Conservation (phyloP, 306 rosid species). For the Albizia julibrissin region DNA sequence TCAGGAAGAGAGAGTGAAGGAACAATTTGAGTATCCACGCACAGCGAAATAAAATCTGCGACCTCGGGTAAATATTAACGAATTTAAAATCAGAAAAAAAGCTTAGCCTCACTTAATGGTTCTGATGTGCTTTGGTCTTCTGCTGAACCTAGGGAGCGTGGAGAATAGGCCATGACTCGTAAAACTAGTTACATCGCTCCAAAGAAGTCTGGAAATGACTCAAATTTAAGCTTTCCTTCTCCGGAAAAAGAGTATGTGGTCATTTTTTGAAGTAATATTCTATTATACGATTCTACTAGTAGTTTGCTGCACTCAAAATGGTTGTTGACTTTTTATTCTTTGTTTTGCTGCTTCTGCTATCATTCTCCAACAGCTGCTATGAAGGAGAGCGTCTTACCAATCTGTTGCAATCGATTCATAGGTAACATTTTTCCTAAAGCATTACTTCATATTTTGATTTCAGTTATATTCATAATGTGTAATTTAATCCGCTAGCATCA, state of each 20-base stretch:
- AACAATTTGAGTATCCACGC: too few relatives aligned
- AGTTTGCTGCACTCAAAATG: background rate
- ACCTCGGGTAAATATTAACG: too few relatives aligned
- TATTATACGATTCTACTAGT: background rate
- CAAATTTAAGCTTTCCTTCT: conserved; percentile 19
- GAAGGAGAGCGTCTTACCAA: conserved; percentile 52
- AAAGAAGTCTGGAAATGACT: conserved; percentile 32
- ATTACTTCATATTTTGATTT: background rate
- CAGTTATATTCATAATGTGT: background rate
- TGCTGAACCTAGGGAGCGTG: conserved; percentile 15
- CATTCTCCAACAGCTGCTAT: conserved; percentile 38
- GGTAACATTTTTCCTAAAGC: conserved; percentile 38
- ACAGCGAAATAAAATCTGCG: too few relatives aligned
- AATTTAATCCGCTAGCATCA: background rate
- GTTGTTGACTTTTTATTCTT: conserved; percentile 5
- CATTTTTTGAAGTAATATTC: background rate
- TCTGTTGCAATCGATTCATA: conserved; percentile 59
- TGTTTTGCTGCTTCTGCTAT: background rate
- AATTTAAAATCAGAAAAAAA: too few relatives aligned
- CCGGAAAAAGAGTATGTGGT: conserved; percentile 34
- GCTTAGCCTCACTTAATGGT: background rate
- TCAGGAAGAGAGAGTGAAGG: too few relatives aligned
- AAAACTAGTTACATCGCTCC: conserved; percentile 31
- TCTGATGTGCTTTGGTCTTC: conserved; percentile 10
- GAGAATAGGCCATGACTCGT: conserved; percentile 29